phyloP scores from a whole-genome alignment of 768 basidiomycete genomes.

The Tephrocybe sp. region DNA sequence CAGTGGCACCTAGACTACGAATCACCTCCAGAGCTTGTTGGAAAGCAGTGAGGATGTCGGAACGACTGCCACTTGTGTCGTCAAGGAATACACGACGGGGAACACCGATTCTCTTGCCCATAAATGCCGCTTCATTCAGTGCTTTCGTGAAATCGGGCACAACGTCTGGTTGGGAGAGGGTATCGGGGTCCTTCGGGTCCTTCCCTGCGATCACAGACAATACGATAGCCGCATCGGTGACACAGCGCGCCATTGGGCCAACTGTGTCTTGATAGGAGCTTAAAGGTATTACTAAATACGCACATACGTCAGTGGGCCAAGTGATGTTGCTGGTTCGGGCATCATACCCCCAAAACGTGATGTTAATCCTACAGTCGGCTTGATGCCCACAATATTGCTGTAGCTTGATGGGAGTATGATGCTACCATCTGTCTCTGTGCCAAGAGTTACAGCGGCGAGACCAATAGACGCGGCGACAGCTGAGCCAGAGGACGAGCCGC shows the following conservation, averaged over 20 bases:
- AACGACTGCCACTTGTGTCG: conserved; percentile 30
- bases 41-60: conserved; percentile 37
- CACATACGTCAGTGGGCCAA: neutral
- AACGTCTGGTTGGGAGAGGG: conserved; percentile 46
- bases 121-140: conserved; percentile 44
- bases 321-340: neutral
- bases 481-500: conserved; percentile 62
- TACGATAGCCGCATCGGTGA: conserved; percentile 55
- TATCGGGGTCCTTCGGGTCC: conserved; percentile 54
- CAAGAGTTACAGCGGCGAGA: conserved; percentile 44
- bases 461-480: conserved; percentile 54
- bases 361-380: conserved; percentile 59
- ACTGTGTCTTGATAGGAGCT: conserved; percentile 58
- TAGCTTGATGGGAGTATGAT: conserved; percentile 50
- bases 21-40: conserved; percentile 38
- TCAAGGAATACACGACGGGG: conserved; percentile 42
- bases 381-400: conserved; percentile 60
- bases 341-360: conserved; percentile 55
- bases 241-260: conserved; percentile 53
- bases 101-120: conserved; percentile 55
- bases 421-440: conserved; percentile 54
- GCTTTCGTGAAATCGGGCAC: conserved; percentile 60
- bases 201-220: conserved; percentile 54
- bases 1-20: conserved; percentile 41
- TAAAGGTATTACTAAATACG: conserved; percentile 49